Conservation (phyloP, 192 early-diverging fungal genomes). For the Linnemannia elongata region DNA sequence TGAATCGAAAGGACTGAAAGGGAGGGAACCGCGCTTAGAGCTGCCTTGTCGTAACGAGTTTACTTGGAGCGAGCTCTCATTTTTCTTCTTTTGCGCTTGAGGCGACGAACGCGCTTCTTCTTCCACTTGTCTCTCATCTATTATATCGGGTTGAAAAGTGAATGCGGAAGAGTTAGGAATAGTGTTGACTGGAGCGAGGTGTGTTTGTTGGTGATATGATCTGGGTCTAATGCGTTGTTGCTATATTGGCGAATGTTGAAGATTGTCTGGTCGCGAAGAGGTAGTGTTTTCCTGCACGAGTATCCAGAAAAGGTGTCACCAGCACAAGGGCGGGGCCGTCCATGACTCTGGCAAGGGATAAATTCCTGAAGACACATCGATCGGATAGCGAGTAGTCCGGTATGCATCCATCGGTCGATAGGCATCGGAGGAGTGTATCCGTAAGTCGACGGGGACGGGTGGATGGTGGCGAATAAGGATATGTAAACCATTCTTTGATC, state of each 20-base stretch:
- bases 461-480: background rate
- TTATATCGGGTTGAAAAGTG: background rate
- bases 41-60: conserved; percentile 31
- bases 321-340: background rate
- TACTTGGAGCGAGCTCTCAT: conserved; percentile 61
- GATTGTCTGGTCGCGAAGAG: background rate
- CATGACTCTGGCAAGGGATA: background rate
- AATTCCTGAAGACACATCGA: background rate
- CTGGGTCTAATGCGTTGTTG: background rate
- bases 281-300: background rate
- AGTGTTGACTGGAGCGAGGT: background rate
- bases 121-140: conserved; percentile 64
- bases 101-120: conserved; percentile 60
- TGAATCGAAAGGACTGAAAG: background rate
- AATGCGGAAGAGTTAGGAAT: background rate
- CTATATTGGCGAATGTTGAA: background rate
- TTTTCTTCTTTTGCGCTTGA: conserved; percentile 62
- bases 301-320: background rate
- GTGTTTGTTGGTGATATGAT: background rate
- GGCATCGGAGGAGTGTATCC: background rate
- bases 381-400: background rate
- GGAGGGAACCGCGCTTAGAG: conserved; percentile 27
- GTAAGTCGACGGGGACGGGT: background rate
- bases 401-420: conserved; percentile 9
- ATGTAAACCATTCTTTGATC: background rate